A percentile compares a stretch with the other conserved stretches of the same genome.
Evolutionary conservation across 371 early-diverging fungal species (phyloP).

Genomic region (Apophysomyces ossiformis): DNA sequence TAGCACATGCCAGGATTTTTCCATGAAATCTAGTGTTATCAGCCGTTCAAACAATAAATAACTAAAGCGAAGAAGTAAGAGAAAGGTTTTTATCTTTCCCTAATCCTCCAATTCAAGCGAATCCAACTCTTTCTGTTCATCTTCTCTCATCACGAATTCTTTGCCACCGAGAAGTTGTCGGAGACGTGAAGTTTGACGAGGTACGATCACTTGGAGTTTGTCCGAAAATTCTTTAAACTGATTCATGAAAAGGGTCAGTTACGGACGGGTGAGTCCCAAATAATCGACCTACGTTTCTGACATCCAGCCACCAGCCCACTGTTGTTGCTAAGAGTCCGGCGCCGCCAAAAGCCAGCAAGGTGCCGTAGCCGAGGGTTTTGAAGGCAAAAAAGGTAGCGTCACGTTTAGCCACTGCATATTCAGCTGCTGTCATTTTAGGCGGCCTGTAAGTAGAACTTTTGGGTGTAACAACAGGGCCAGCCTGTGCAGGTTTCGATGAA

Average conservation of each 20-base stretch:
- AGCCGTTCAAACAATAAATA: neutral
- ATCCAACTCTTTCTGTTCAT: conserved; percentile 38
- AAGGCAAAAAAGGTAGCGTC: conserved; percentile 48
- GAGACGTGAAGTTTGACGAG: conserved; percentile 35
- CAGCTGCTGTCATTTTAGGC: conserved; percentile 48
- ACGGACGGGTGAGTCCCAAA: too few relatives aligned
- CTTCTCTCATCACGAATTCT: conserved; percentile 37
- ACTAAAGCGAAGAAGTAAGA: neutral
- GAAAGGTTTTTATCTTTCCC: neutral
- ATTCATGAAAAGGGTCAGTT: neutral
- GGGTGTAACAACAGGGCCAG: neutral
- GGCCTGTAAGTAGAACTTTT: conserved; percentile 19
- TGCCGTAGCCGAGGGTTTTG: conserved; percentile 50
- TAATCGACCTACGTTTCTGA: conserved; percentile 42
- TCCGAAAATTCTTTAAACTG: conserved; percentile 53
- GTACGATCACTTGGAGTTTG: conserved; percentile 47
- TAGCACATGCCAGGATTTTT: too few relatives aligned
- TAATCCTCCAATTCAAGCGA: conserved; percentile 26
- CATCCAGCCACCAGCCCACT: conserved; percentile 49
- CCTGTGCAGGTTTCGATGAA: conserved; percentile 9
- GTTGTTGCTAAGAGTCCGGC: conserved; percentile 37
- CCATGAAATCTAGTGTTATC: neutral
- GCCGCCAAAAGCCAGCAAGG: conserved; percentile 43
- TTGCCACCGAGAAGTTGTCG: conserved; percentile 43
- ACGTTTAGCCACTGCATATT: conserved; percentile 43